Conservation (phyloP, 129 eudicot genomes). For the Lonicera japonica region DNA sequence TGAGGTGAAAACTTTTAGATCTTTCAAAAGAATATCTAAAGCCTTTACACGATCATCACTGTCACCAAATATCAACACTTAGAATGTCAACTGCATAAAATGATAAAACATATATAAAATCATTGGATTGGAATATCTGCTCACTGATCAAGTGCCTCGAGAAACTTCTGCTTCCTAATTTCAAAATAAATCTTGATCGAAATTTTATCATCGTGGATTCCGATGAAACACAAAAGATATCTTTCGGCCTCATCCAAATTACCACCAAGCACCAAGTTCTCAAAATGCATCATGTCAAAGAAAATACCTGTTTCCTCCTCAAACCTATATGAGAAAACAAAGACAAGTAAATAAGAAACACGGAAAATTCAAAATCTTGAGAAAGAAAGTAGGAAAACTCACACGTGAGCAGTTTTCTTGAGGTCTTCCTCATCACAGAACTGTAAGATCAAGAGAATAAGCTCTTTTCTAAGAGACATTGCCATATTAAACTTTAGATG, state of each 20-base stretch:
- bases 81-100: background rate
- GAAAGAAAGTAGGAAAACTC: background rate
- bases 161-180: constrained; percentile 36
- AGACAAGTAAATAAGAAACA: background rate
- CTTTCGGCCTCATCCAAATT: constrained; percentile 30
- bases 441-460: constrained; percentile 28
- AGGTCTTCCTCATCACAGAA: constrained; percentile 32
- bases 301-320: constrained; percentile 37
- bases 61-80: background rate
- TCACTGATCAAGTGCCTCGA: constrained; percentile 41
- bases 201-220: constrained; percentile 19
- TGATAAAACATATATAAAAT: background rate
- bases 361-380: background rate
- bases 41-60: constrained; percentile 31
- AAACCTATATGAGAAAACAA: constrained; percentile 19
- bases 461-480: constrained; percentile 28
- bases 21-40: constrained; percentile 35
- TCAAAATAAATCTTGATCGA: constrained; percentile 37
- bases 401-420: constrained; percentile 31
- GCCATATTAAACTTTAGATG: constrained; percentile 3
- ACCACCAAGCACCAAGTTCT: constrained; percentile 17
- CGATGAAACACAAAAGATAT: constrained; percentile 32
- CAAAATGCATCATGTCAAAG: constrained; percentile 35
- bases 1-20: constrained; percentile 30
- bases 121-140: background rate